These are phyloP conservation scores for Penicillium soppii DNA, from an alignment of 495 filamentous ascomycete genomes.

Conservation along the genomic window DNA sequence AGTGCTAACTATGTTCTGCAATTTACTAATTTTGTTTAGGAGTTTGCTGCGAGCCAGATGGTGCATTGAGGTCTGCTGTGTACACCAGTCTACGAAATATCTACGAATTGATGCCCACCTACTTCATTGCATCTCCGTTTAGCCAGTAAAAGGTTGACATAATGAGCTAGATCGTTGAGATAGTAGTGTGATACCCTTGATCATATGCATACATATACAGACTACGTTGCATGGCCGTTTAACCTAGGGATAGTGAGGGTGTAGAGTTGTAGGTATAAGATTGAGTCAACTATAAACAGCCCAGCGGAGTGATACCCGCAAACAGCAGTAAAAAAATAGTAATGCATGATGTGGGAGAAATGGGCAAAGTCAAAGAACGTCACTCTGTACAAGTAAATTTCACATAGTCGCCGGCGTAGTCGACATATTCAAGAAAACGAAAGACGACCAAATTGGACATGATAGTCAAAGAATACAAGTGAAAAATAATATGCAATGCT, in stretches of 20 bases:
- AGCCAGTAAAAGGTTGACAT: background rate
- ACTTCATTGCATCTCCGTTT: slow-evolving; percentile 3
- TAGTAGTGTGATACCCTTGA: too few relatives aligned
- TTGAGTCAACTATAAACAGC: too few relatives aligned
- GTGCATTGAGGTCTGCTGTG: slow-evolving; percentile 17
- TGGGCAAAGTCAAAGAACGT: background rate
- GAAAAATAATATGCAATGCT: too few relatives aligned
- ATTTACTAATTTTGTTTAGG: slow-evolving; percentile 24
- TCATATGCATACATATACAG: too few relatives aligned
- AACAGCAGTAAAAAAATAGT: too few relatives aligned
- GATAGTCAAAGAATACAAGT: background rate
- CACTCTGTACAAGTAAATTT: background rate
- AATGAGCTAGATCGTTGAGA: background rate
- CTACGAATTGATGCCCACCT: slow-evolving; percentile 19
- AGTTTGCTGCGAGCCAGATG: slow-evolving; percentile 30
- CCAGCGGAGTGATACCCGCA: too few relatives aligned
- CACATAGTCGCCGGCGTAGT: background rate
- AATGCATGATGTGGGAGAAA: too few relatives aligned
- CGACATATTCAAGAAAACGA: background rate
- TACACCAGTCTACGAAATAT: slow-evolving; percentile 13
- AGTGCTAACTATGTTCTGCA: too few relatives aligned
- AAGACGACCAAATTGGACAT: background rate
- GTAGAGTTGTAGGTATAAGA: too few relatives aligned
- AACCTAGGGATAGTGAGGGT: too few relatives aligned
- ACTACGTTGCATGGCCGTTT: too few relatives aligned